Evolutionary conservation across 352 stramenopile species (phyloP), one percentile per base, ranked within the genome.

Genomic region (Achlya hypogyna): DNA sequence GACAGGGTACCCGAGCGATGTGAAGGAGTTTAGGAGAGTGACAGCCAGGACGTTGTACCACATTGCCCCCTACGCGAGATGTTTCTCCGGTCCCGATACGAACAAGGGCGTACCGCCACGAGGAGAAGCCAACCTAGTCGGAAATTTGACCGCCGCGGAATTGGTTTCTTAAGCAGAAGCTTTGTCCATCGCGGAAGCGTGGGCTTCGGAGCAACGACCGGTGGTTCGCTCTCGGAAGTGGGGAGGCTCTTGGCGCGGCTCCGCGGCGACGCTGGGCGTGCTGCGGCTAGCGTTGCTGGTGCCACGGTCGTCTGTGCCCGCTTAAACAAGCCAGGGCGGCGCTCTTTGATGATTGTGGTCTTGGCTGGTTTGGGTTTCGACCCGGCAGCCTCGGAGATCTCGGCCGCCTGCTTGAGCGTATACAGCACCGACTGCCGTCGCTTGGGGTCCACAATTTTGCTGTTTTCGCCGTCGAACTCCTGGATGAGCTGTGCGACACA

Each of bases 31-130:
- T 16, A 60, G 38, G 2, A 67, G n/a, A 6, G 60, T 32, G 5
- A 67, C 60, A 1, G 42, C 51, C 8, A 67, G 2, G 18, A 54
- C 10, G 42, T 67, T 58, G 27, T 67, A 67, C 22, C 45, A 18
- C 14, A 14, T 64, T 18, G 54, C 47, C 5, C 22, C 25, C 54
- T 64, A 64, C 25, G 16, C 6, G 29, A 54, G 49, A 34, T 54
- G 49, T 16, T 6, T 54, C 23, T 18, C 42, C 18, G 22, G 42
- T 56, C n/a, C 10, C n/a, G 16, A 65, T 34, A 1, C 42, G 9
- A 53, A 9, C 53, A 25, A 62, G 14, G 22, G 23, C 53, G 10
- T n/a, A n/a, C n/a, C n/a, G n/a, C n/a, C n/a, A n/a, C n/a, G n/a
- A n/a, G n/a, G n/a, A n/a, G n/a, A n/a, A n/a, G n/a, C n/a, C n/a